Evolutionary conservation across 169 alveolate genomes (phyloP), one percentile per base, ranked within the genome.

Genomic region (Plasmodium falciparum): DNA sequence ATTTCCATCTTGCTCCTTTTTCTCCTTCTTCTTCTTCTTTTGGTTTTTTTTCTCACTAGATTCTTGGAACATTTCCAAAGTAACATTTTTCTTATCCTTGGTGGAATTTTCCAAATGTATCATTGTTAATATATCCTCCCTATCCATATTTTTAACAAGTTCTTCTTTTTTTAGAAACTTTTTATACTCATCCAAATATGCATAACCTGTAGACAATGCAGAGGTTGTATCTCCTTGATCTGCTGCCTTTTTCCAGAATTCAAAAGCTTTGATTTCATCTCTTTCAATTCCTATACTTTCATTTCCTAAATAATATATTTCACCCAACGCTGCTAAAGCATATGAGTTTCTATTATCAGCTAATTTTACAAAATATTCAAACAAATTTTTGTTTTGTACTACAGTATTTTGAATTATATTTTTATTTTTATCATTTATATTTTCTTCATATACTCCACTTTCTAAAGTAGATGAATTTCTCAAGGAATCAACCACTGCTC

Each of bases 161-260:
- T 86, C 92, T 66, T 59, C 76, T 43, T 86, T 70, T 52, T 52
- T 61, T 20, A 63, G 12, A 71, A 73, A 67, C 88, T 69, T 47
- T 80, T 89, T 65, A 88, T 91, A 67, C 83, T 88, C 95, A 74
- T 90, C 95, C 7, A 88, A 47, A 50, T 89, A 83, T 11, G 93
- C 73, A 89, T 93, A 74, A 12, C 97, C 97, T 52, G 95, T 91
- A 6, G 97, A 95, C 58, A 95, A 85, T 8, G 97, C 97, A 22
- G 97, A 95, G n/a, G 94, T 76, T 7, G 92, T 93, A 83, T 95
- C 97, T 5, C 97, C 97, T n/a, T 93, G 83, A 54, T 95, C 95
- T n/a, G 97, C 97, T 4, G 97, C 96, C 74, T 74, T 91, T 17
- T 93, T 91, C 97, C 97, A 95, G 52, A 90, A 92, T 56, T 93